Evolutionary conservation across 1,139 yeast genomes (phyloP).

Genomic region (Lodderomyces theae): DNA sequence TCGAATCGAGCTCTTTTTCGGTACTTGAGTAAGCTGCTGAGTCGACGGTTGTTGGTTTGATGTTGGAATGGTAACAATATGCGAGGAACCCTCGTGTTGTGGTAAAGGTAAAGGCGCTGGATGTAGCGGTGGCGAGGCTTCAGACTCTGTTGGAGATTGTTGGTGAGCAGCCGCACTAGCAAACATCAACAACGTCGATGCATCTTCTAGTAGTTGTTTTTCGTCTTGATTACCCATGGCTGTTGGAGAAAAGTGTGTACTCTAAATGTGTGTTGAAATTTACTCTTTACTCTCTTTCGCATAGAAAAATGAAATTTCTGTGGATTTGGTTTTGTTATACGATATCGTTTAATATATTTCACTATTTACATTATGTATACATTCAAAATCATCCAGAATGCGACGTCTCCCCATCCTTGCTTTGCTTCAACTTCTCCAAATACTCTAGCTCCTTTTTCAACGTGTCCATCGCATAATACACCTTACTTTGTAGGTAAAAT

Average conservation of each 20-base stretch:
- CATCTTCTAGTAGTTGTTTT: conserved; percentile 53
- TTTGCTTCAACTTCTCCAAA: conserved; percentile 31
- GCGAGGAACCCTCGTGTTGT: conserved; percentile 7
- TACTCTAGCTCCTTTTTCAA: conserved; percentile 47
- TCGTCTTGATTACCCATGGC: conserved; percentile 21
- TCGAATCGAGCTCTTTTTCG: conserved; percentile 14
- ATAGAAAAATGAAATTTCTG: conserved; percentile 1
- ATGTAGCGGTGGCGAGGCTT: conserved; percentile 12
- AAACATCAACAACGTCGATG: conserved; percentile 64
- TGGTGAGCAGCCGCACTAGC: conserved; percentile 55
- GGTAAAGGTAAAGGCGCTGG: neutral
- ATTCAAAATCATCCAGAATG: neutral
- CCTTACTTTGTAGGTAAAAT: conserved; percentile 88
- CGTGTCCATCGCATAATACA: conserved; percentile 63
- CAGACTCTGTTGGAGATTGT: conserved; percentile 19
- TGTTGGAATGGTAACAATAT: conserved; percentile 6
- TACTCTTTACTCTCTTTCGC: no score
- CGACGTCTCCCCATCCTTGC: conserved; percentile 19
- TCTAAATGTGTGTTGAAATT: neutral
- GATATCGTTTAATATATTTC: neutral
- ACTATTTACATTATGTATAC: neutral
- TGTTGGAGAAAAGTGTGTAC: neutral
- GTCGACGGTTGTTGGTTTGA: neutral
- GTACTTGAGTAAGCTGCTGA: conserved; percentile 6
- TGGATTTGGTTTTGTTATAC: neutral